Percentiles rank a stretch among this genome's conserved stretches.
Evolutionary conservation across 75 land plant genomes (phyloP).

Genomic region (Cunninghamia lanceolata): DNA sequence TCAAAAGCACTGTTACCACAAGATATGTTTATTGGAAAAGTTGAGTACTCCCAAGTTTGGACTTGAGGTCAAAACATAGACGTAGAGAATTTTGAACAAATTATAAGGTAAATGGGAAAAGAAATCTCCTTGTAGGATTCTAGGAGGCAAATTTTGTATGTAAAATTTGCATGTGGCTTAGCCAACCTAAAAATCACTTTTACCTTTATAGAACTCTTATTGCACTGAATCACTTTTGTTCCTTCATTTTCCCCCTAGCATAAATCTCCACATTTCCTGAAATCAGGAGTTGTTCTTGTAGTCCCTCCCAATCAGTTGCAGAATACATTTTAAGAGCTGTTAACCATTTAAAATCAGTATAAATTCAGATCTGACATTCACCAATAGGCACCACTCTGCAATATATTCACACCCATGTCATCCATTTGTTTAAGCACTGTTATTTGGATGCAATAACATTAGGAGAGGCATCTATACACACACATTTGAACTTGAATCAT

Average conservation of each 20-base stretch:
- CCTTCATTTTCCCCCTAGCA: not conserved
- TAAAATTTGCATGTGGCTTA: not conserved
- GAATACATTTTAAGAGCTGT: not conserved
- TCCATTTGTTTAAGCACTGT: not conserved
- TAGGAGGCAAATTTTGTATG: not conserved
- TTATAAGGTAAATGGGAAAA: not conserved
- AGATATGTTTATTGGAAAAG: not conserved
- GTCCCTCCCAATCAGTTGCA: not conserved
- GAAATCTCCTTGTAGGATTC: not conserved
- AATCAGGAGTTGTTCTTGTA: not conserved
- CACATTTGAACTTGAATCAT: not conserved
- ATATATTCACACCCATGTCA: not conserved
- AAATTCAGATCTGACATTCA: not conserved
- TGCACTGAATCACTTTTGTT: not conserved
- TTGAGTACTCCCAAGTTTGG: not conserved
- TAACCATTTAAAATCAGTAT: not conserved
- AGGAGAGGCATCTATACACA: not conserved
- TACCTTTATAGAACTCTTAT: not conserved
- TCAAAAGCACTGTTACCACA: not conserved
- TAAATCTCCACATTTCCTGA: not conserved
- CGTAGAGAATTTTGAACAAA: not conserved
- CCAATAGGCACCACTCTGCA: not conserved
- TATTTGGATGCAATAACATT: not conserved
- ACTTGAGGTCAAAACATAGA: not conserved
- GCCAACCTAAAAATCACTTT: not conserved